Conservation (phyloP, 1,284 basidiomycete genomes). For the Coriolopsis trogii region DNA sequence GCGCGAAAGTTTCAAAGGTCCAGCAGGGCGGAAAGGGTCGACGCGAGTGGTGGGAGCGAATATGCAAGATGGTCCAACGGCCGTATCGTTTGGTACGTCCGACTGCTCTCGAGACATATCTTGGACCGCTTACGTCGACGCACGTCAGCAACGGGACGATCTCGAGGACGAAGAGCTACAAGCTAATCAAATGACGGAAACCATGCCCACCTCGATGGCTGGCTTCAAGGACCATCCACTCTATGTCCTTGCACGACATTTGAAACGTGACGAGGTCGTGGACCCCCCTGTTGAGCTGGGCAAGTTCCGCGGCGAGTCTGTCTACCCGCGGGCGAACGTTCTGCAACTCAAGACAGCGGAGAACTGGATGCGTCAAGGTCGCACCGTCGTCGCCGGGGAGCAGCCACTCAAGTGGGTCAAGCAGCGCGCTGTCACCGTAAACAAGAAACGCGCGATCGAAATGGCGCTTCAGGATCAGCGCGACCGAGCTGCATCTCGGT, state of each 20-base stretch:
- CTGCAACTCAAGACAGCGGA: conserved; percentile 87
- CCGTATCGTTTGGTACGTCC: conserved; percentile 78
- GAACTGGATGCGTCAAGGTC: conserved; percentile 93
- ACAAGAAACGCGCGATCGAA: conserved; percentile 84
- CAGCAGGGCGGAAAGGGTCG: conserved; percentile 76
- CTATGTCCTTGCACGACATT: conserved; percentile 89
- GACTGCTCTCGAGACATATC: not conserved
- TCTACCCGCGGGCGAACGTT: conserved; percentile 88
- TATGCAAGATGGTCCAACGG: conserved; percentile 65
- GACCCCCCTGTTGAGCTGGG: conserved; percentile 86
- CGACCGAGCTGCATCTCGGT: conserved; percentile 12
- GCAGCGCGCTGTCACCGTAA: conserved; percentile 82
- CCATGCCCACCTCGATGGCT: conserved; percentile 90
- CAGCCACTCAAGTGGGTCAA: conserved; percentile 93
- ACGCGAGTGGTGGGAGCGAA: conserved; percentile 85
- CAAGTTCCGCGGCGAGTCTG: conserved; percentile 90
- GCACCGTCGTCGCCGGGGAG: conserved; percentile 72
- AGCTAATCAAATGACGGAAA: conserved; percentile 78
- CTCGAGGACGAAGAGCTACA: conserved; percentile 94
- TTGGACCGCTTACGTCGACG: not conserved
- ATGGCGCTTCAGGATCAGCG: conserved; percentile 51
- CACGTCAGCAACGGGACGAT: conserved; percentile 82
- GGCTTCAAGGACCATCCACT: conserved; percentile 98
- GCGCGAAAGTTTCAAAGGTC: conserved; percentile 81
- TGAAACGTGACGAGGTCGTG: conserved; percentile 88